Conservation (phyloP, 176 grass and related monocot genomes). For the Eragrostis curvula region DNA sequence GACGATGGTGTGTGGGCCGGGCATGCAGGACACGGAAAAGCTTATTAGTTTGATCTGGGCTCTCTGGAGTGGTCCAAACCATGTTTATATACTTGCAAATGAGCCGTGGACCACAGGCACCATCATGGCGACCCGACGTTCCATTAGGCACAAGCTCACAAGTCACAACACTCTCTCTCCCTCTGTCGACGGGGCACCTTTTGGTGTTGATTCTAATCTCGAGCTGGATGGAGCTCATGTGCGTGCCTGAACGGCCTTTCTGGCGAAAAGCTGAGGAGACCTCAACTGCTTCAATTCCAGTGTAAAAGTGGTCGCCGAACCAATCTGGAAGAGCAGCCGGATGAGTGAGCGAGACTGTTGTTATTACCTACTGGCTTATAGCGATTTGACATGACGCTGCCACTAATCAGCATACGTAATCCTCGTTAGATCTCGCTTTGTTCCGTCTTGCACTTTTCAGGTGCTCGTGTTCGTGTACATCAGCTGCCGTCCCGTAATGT, state of each 20-base stretch:
- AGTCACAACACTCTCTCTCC: neutral
- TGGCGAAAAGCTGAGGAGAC: conserved; percentile 55
- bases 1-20: neutral
- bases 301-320: conserved; percentile 57
- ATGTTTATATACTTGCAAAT: conserved; percentile 7
- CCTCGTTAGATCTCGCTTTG: neutral
- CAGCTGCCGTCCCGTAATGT: neutral
- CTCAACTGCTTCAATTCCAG: conserved; percentile 57
- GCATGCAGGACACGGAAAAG: conserved; percentile 26
- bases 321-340: conserved; percentile 7
- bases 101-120: conserved; percentile 49
- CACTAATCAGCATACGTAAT: conserved; percentile 25
- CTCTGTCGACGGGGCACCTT: conserved; percentile 29
- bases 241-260: conserved; percentile 57
- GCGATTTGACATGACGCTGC: conserved; percentile 44
- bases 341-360: neutral
- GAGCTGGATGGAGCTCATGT: conserved; percentile 76
- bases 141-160: conserved; percentile 43
- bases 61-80: conserved; percentile 38
- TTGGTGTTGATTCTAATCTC: conserved; percentile 38
- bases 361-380: conserved; percentile 1
- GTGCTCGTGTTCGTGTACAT: neutral
- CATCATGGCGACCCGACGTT: conserved; percentile 43
- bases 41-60: conserved; percentile 26
- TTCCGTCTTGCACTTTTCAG: neutral